phyloP scores from a whole-genome alignment of 352 stramenopile species.

The Sclerospora graminicola region DNA sequence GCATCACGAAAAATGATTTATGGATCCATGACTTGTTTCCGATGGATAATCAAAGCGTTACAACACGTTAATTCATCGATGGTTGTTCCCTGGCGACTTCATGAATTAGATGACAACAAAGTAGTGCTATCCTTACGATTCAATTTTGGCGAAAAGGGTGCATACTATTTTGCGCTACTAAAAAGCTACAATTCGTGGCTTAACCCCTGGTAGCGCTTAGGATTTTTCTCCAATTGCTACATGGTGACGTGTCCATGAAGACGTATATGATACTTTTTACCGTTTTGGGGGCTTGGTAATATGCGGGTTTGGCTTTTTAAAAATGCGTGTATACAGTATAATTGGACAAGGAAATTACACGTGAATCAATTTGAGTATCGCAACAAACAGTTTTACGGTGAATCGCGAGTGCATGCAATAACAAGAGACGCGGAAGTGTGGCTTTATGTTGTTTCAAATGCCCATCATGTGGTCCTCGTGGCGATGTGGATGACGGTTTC shows the following conservation, averaged over 20 bases:
- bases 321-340: too few relatives aligned
- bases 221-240: conserved; percentile 42
- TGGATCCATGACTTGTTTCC: conserved; percentile 81
- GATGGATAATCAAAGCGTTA: conserved; percentile 66
- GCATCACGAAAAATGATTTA: too few relatives aligned
- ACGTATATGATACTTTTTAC: conserved; percentile 71
- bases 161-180: conserved; percentile 83
- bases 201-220: conserved; percentile 58
- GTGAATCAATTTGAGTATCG: conserved; percentile 81
- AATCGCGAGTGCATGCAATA: conserved; percentile 56
- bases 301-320: conserved; percentile 76
- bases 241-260: conserved; percentile 39
- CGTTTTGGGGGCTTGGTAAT: conserved; percentile 78
- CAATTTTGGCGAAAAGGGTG: conserved; percentile 81
- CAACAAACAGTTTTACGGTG: conserved; percentile 68
- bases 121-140: conserved; percentile 51
- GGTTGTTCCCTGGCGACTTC: conserved; percentile 50
- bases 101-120: conserved; percentile 48
- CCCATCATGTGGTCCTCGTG: conserved; percentile 81
- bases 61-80: conserved; percentile 53
- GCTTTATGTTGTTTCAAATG: conserved; percentile 79
- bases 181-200: conserved; percentile 76
- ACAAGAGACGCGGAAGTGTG: conserved; percentile 53
- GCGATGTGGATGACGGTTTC: conserved; percentile 82
- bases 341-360: conserved; percentile 75